phyloP scores from a whole-genome alignment of 345 rosid genomes.

The Syzygium aromaticum region DNA sequence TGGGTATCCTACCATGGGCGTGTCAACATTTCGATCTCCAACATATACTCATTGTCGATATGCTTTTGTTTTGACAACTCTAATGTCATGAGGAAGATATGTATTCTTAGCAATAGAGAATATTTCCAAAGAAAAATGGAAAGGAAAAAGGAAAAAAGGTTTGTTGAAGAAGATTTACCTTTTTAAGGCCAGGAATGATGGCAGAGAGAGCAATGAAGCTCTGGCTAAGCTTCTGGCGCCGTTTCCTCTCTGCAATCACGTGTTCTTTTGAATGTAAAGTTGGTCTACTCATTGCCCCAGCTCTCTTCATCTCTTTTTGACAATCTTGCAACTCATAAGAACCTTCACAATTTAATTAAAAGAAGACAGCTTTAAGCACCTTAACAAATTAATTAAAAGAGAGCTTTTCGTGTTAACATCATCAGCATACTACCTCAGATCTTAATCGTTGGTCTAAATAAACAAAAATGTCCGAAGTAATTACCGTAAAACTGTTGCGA shows the following conservation, averaged over 20 bases:
- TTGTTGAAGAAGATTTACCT: constrained; percentile 21
- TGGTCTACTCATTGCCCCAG: constrained; percentile 18
- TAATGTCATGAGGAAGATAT: background rate
- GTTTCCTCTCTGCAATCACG: constrained; percentile 76
- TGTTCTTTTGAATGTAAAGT: constrained; percentile 57
- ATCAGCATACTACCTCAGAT: background rate
- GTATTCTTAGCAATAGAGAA: background rate
- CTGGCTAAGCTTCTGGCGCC: constrained; percentile 70
- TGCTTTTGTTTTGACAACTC: background rate
- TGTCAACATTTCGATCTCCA: background rate
- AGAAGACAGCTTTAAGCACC: background rate
- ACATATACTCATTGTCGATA: background rate
- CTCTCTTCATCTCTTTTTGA: constrained; percentile 8
- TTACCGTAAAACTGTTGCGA: background rate
- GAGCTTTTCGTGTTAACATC: background rate
- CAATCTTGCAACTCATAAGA: background rate
- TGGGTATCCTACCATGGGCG: background rate
- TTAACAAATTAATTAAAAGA: background rate
- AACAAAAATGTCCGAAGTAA: background rate
- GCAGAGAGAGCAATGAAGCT: constrained; percentile 63
- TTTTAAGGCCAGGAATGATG: constrained; percentile 70
- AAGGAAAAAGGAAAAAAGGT: background rate
- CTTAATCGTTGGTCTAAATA: background rate
- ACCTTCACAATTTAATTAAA: background rate
- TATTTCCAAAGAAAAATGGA: background rate